Base-by-base conservation (phyloP, 805 yeast genomes). In the Tetrapisispora pingtungensis region DNA sequence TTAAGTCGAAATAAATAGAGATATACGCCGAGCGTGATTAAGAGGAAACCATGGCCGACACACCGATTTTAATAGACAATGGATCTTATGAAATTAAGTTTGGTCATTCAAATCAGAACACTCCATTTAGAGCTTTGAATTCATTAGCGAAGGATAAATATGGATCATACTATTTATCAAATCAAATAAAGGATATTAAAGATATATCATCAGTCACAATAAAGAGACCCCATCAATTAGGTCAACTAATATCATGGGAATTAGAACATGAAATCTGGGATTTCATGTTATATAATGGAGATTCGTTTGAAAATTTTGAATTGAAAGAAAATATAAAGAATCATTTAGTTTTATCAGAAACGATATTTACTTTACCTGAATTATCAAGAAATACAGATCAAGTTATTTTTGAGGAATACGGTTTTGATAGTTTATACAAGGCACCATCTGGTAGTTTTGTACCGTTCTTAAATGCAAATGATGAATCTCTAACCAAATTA, bases 361-460 rank as follows among this genome's bases (percentile, higher is more conserved):
- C 86, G 5, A 90, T 95, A 20, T 79, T 82, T 57, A 83, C 87
- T 42, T 66, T 90, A 28, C 93, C 96, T 1, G 81, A 79, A 43
- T 70, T 90, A 28, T 84, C 94, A 32, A 79, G 79, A 52, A 84
- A 84, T 61, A 82, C 86, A 14, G 97, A 93, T 60, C 96, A 88
- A 64, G 83, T 93, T 0, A 74, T 93, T 0, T 90, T 94, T 66
- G 99, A 93, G 62, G 97, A 93, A 57, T 93, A 81, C 57, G 95
- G 86, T 3, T 84, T 93, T 56, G 71, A 71, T 13, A 74, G 78
- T 28, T 73, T 84, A 47, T 83, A 80, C 50, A 71, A 95, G 46
- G 75, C 84, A 19, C 76, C 84, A 0, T 71, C 77, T 0, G 78
- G 75, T 2, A 71, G 77, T 0, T 70, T 80, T 46, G 72, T 77